phyloP scores from a whole-genome alignment of 306 rosid genomes.

The Rosa chinensis region DNA sequence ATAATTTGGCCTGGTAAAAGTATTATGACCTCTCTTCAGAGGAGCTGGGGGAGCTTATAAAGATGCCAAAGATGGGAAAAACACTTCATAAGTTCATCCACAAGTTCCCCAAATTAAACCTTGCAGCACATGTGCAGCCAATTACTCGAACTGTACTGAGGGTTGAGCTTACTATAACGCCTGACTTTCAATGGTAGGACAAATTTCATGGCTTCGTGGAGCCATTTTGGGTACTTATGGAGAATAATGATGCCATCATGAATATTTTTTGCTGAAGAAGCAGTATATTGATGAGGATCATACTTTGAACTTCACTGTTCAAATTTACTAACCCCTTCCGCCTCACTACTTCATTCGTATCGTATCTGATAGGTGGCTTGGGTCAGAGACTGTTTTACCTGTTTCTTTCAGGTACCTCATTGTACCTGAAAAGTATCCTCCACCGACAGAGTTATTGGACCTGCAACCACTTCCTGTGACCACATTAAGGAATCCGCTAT shows the following conservation, averaged over 20 bases:
- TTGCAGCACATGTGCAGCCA: slow-evolving; percentile 95
- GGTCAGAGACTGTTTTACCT: slow-evolving; percentile 84
- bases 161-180: slow-evolving; percentile 89
- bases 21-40: slow-evolving; percentile 90
- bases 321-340: slow-evolving; percentile 85
- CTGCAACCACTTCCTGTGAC: slow-evolving; percentile 92
- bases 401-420: slow-evolving; percentile 91
- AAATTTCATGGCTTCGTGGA: slow-evolving; percentile 90
- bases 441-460: slow-evolving; percentile 89
- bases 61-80: slow-evolving; percentile 83
- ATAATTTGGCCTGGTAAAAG: slow-evolving; percentile 94
- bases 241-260: slow-evolving; percentile 94
- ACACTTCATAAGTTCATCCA: slow-evolving; percentile 80
- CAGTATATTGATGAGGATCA: slow-evolving; percentile 88
- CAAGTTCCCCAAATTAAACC: slow-evolving; percentile 89
- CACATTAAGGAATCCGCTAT: slow-evolving; percentile 70
- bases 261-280: slow-evolving; percentile 81
- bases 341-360: slow-evolving; percentile 86
- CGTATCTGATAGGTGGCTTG: slow-evolving; percentile 97
- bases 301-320: slow-evolving; percentile 82
- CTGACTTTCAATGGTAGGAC: slow-evolving; percentile 96
- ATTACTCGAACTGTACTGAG: slow-evolving; percentile 86
- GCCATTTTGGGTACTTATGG: slow-evolving; percentile 95
- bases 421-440: slow-evolving; percentile 89
- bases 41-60: slow-evolving; percentile 89